A percentile compares a stretch with the other conserved stretches of the same genome.
phyloP scores from a whole-genome alignment of 805 yeast species.

The Saturnispora dispora region DNA sequence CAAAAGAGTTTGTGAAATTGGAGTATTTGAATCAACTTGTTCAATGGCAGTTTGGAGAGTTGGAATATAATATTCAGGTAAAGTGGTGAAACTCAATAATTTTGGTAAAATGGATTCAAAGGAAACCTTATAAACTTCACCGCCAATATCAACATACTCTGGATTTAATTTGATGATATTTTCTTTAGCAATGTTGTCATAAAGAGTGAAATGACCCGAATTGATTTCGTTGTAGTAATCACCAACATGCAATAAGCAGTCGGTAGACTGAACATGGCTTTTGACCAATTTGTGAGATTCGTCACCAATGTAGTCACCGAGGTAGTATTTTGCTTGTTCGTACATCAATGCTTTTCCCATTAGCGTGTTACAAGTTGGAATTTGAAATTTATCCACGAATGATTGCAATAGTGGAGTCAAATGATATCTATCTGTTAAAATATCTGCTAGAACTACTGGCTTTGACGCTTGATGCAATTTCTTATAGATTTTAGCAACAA shows the following conservation, averaged over 20 bases:
- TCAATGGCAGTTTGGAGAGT: slow-evolving; percentile 12
- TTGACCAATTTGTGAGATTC: slow-evolving; percentile 41
- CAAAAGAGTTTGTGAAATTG: slow-evolving; percentile 40
- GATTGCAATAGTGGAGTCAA: slow-evolving; percentile 36
- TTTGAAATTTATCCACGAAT: slow-evolving; percentile 40
- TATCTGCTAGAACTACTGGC: slow-evolving; percentile 68
- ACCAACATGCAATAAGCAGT: slow-evolving; percentile 65
- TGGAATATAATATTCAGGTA: slow-evolving; percentile 11
- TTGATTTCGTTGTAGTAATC: slow-evolving; percentile 58
- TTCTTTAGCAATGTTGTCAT: slow-evolving; percentile 31
- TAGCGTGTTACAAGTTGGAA: slow-evolving; percentile 50
- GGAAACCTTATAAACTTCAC: slow-evolving; percentile 35
- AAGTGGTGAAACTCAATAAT: slow-evolving; percentile 24
- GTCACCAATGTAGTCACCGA: slow-evolving; percentile 66
- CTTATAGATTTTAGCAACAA: slow-evolving; percentile 35
- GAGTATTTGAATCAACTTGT: slow-evolving; percentile 22
- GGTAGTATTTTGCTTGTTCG: slow-evolving; percentile 54
- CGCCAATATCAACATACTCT: slow-evolving; percentile 41
- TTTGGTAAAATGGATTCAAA: slow-evolving; percentile 37
- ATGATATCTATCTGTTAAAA: slow-evolving; percentile 55
- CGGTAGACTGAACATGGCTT: slow-evolving; percentile 45
- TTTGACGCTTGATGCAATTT: slow-evolving; percentile 42
- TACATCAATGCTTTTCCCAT: slow-evolving; percentile 69
- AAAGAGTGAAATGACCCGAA: slow-evolving; percentile 53
- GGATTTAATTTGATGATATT: slow-evolving; percentile 43